Percentiles rank a stretch among this genome's conserved stretches.
Conservation (phyloP, 768 basidiomycete genomes). For the Suillus occidentalis region DNA sequence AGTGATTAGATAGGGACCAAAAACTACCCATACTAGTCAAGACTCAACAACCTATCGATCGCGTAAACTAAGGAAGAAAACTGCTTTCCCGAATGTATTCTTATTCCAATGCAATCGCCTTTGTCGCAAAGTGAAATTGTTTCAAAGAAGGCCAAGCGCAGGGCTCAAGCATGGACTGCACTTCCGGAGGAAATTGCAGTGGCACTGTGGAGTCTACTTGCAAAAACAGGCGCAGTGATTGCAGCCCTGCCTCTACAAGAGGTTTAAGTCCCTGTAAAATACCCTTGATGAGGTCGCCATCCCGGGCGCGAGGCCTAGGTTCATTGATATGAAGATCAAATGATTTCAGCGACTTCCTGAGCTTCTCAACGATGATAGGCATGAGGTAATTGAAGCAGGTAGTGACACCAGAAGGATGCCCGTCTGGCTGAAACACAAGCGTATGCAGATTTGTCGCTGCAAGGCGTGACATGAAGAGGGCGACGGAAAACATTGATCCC, state of each 20-base stretch:
- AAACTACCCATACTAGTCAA: not conserved
- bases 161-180: constrained; percentile 5
- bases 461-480: constrained; percentile 7
- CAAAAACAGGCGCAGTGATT: constrained; percentile 4
- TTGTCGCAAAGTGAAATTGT: constrained; percentile 6
- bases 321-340: constrained; percentile 9
- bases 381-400: not conserved
- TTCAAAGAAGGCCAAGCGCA: constrained; percentile 9
- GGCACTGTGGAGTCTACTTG: not conserved
- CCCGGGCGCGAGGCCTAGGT: not conserved
- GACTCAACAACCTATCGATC: not conserved
- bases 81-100: not conserved
- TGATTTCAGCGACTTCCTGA: constrained; percentile 7
- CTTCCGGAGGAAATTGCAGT: not conserved
- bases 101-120: not conserved
- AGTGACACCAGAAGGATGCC: not conserved
- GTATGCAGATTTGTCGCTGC: not conserved
- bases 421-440: constrained; percentile 6
- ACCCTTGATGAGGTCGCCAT: not conserved
- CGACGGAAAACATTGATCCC: constrained; percentile 1
- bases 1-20: not conserved
- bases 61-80: not conserved
- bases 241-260: constrained; percentile 3
- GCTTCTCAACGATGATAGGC: not conserved
- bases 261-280: constrained; percentile 4